Evolutionary conservation across 2,329 filamentous ascomycete genomes (phyloP), one percentile per base, ranked within the genome.

Genomic region (Fusarium dlaminii): DNA sequence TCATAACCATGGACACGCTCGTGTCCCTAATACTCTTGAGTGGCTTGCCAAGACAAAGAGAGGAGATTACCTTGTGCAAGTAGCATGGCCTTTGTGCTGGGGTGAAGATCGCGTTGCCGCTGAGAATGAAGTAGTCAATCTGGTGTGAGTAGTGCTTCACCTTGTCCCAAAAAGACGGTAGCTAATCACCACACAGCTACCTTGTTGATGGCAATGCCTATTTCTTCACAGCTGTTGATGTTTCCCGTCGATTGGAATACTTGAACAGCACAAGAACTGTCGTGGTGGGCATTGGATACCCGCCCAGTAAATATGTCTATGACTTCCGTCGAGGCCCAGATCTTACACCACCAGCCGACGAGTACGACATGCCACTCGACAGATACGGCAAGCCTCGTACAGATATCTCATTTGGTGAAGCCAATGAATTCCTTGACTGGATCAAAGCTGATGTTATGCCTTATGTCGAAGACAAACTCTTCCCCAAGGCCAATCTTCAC

Each of bases 371-470:
- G 18, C 77, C 77, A 3, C 70, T 79, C 4, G 75, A 74, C 30
- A 68, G 66, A 17, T 57, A 79, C 7, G 77, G 75, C 1, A 78
- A 78, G 17, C 76, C 79, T n/a, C 69, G 73, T 1, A 73, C 74
- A 10, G 75, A 79, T 22, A 68, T 80, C 34, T 64, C 55, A 5
- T 80, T 80, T 36, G 85, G 85, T 11, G 85, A 85, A 39, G 86
- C 85, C 1, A 81, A 86, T 52, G 78, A 82, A 12, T 85, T 88
- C 29, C 80, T 87, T 4, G 69, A 80, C 2, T 86, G 86, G 62
- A 84, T 87, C 34, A 78, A 84, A 52, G 78, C 79, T 3, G 78
- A 81, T 6, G 79, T 86, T 6, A 82, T 82, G 58, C 79, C 83
- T 1, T 79, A 82, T 68, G 65, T 81, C 13, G 71, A 80, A 29